These are phyloP conservation scores for Nowakowskiella sp. DNA, from an alignment of 192 early-diverging fungal genomes.

Conservation along the genomic window DNA sequence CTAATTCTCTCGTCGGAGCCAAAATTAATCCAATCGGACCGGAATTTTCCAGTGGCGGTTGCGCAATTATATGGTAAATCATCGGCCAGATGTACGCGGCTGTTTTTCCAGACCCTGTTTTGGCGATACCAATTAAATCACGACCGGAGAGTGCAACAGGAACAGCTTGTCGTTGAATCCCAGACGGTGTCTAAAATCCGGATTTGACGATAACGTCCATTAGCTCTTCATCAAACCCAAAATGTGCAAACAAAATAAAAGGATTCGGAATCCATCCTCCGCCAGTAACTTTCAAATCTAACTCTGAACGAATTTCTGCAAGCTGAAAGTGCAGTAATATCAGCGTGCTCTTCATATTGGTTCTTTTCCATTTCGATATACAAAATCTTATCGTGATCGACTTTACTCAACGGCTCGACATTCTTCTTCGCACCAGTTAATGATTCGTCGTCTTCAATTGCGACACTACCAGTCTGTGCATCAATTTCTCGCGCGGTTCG, in stretches of 20 bases:
- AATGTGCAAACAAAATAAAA: slow-evolving; percentile 78
- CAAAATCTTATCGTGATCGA: slow-evolving; percentile 58
- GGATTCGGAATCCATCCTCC: slow-evolving; percentile 55
- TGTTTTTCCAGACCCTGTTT: slow-evolving; percentile 82
- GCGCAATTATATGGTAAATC: slow-evolving; percentile 81
- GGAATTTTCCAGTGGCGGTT: slow-evolving; percentile 60
- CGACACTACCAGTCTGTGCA: slow-evolving; percentile 26
- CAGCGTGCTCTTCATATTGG: slow-evolving; percentile 71
- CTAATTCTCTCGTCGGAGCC: slow-evolving; percentile 73
- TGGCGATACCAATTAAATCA: slow-evolving; percentile 76
- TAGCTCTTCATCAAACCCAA: slow-evolving; percentile 68
- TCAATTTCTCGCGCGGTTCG: slow-evolving; percentile 66
- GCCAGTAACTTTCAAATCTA: slow-evolving; percentile 63
- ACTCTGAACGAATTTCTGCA: slow-evolving; percentile 40
- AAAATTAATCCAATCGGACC: slow-evolving; percentile 74
- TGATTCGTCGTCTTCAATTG: slow-evolving; percentile 13
- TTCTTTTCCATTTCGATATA: slow-evolving; percentile 67
- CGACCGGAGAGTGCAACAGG: slow-evolving; percentile 69
- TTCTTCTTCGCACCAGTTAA: slow-evolving; percentile 44
- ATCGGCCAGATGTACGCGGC: slow-evolving; percentile 77
- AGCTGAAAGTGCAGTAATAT: slow-evolving; percentile 59
- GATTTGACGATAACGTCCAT: slow-evolving; percentile 50
- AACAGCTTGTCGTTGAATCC: slow-evolving; percentile 71
- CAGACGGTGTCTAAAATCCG: slow-evolving; percentile 64
- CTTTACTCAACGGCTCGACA: slow-evolving; percentile 54